phyloP scores from a whole-genome alignment of 768 basidiomycete genomes.

The Suillus sp. region DNA sequence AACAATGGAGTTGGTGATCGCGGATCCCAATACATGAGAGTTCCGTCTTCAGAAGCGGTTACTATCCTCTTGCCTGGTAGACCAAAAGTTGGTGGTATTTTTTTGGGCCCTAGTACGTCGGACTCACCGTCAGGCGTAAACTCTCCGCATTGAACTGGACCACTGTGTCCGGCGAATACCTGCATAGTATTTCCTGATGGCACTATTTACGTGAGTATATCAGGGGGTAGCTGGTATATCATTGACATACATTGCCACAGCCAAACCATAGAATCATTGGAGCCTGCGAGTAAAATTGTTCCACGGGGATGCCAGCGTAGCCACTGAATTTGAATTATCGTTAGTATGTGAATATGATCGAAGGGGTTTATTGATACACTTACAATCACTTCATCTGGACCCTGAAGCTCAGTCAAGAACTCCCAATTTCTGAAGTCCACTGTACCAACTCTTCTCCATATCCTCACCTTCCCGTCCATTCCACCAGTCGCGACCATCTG shows the following conservation, averaged over 20 bases:
- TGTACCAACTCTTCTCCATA: conserved; percentile 86
- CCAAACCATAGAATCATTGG: conserved; percentile 94
- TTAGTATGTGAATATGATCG: conserved; percentile 13
- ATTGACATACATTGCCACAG: conserved; percentile 87
- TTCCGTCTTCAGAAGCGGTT: conserved; percentile 82
- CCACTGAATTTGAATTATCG: conserved; percentile 63
- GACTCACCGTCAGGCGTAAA: conserved; percentile 86
- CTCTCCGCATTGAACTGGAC: conserved; percentile 80
- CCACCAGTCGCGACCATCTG: conserved; percentile 95
- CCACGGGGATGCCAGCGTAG: conserved; percentile 97
- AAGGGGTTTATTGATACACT: conserved; percentile 29
- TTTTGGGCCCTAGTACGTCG: too few species aligned
- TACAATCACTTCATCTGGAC: conserved; percentile 95
- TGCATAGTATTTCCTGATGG: conserved; percentile 95
- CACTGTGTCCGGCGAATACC: conserved; percentile 90
- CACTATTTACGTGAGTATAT: conserved; percentile 49
- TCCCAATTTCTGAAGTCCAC: conserved; percentile 85
- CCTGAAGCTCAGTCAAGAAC: conserved; percentile 89
- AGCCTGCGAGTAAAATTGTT: conserved; percentile 82
- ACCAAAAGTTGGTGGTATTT: conserved; percentile 11
- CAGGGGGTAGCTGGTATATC: conserved; percentile 8
- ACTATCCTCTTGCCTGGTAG: conserved; percentile 80
- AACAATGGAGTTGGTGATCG: conserved; percentile 74
- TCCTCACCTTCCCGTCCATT: conserved; percentile 93
- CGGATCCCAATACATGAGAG: conserved; percentile 90